Conservation (phyloP, 2,329 filamentous ascomycete genomes). For the Chaetomiaceae sp. region DNA sequence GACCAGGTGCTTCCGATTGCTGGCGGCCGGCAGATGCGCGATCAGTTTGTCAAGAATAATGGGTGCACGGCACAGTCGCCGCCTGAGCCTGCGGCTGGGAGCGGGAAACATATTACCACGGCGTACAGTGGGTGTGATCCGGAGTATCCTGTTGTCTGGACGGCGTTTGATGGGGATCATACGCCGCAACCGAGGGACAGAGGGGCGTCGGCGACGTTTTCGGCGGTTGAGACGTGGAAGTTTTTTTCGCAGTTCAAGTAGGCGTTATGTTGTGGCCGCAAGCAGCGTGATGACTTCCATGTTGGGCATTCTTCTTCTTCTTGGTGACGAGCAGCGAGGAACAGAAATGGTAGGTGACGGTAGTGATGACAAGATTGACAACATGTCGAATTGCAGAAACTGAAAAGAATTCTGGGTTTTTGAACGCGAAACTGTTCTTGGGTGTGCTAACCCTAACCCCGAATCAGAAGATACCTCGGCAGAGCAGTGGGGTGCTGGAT, state of each 20-base stretch:
- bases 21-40: constrained; percentile 19
- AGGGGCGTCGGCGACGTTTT: not conserved
- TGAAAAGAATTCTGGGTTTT: too few relatives aligned
- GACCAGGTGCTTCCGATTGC: constrained; percentile 17
- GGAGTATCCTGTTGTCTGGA: constrained; percentile 2
- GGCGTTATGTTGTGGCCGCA: not conserved
- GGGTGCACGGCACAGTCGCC: constrained; percentile 6
- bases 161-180: constrained; percentile 3
- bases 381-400: too few relatives aligned
- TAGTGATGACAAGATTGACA: too few relatives aligned
- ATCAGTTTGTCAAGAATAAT: constrained; percentile 20
- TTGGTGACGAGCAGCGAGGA: too few relatives aligned
- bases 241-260: constrained; percentile 12
- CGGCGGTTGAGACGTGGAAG: constrained; percentile 3
- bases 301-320: too few relatives aligned
- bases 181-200: not conserved
- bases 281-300: too few relatives aligned
- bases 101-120: not conserved
- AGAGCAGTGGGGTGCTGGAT: not conserved
- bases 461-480: not conserved
- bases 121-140: not conserved
- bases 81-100: not conserved
- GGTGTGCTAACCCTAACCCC: not conserved
- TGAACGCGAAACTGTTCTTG: too few relatives aligned
- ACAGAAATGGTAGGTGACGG: too few relatives aligned